Evolutionary conservation across 164 flowering plant species (phyloP), one percentile per base, ranked within the genome.

Genomic region (Kalanchoe fedtschenkoi): DNA sequence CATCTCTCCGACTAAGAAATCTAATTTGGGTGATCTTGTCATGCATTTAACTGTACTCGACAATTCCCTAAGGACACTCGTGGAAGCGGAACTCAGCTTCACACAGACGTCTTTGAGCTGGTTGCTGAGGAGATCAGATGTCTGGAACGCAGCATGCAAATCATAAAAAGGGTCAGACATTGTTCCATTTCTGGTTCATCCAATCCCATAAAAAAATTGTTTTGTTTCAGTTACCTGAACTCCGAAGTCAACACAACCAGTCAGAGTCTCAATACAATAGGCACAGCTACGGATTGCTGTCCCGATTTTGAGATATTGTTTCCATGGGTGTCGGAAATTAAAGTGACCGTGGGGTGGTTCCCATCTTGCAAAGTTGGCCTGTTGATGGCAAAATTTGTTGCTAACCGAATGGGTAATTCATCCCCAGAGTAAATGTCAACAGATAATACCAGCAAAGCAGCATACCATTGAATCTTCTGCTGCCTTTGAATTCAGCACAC

Each of bases 301-400:
- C 4, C 87, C 93, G 3, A 88, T 61, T 58, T 83, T 81, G 44
- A 83, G 80, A 75, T 91, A 91, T 30, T 83, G 89, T 54, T 77
- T 75, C 97, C 95, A 90, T 43, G 97, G 97, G 66, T 90, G 86
- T 9, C 75, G 42, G 55, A 83, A 91, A 69, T 65, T 70, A 79
- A 88, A 91, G 14, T 59, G 62, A n/a, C 96, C 91, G 66, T 88
- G 97, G 15, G 83, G 76, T 14, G 97, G 96, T 66, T 91, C 97
- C 93, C 96, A 91, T 75, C 78, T 77, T 0, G 96, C 93, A 58
- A 88, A 83, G 68, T 84, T 91, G 17, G 83, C 91, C 97, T 88
- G 69, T 5, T 38, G 1, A 1, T 4, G 3, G 26, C 17, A 35
- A n/a, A 15, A n/a, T n/a, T 46, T 38, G 57, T 37, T 28, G 65